Percentiles rank a stretch among this genome's conserved stretches.
These are phyloP conservation scores for Pulveroboletus sp. DNA, from an alignment of 768 basidiomycete species.

Conservation along the genomic window DNA sequence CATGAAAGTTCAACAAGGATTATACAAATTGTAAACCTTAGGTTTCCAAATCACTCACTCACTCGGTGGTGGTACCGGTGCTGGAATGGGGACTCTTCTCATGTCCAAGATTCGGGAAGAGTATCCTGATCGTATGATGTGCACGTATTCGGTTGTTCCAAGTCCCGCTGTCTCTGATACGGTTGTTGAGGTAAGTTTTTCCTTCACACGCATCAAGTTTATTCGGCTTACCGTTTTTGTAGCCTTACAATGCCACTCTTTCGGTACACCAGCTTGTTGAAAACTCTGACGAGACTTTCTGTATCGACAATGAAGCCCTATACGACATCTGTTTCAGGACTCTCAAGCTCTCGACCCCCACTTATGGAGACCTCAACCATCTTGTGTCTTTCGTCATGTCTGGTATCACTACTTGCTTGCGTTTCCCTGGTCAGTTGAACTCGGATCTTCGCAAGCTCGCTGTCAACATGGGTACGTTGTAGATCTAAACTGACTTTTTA, in stretches of 20 bases:
- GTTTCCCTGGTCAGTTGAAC: conserved; percentile 99
- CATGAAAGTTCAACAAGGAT: neutral
- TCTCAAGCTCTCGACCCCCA: conserved; percentile 91
- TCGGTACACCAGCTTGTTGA: conserved; percentile 98
- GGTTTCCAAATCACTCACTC: conserved; percentile 99
- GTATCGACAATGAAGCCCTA: conserved; percentile 98
- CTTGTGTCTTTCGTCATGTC: conserved; percentile 98
- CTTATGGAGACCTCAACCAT: conserved; percentile 97
- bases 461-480: conserved; percentile 92
- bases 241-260: conserved; percentile 98
- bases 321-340: conserved; percentile 99
- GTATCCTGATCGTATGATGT: conserved; percentile 99
- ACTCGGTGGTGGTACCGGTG: conserved; percentile 97
- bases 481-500: neutral
- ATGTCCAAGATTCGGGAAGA: conserved; percentile 99
- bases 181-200: conserved; percentile 75
- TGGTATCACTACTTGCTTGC: conserved; percentile 96
- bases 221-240: conserved; percentile 2
- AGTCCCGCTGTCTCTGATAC: conserved; percentile 98
- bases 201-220: neutral
- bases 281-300: conserved; percentile 99
- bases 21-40: conserved; percentile 26
- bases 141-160: conserved; percentile 98
- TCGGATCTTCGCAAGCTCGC: conserved; percentile 97
- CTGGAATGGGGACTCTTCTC: conserved; percentile 98